phyloP scores from a whole-genome alignment of 2,329 filamentous ascomycete species.

The Nothomitra cinnamomea region DNA sequence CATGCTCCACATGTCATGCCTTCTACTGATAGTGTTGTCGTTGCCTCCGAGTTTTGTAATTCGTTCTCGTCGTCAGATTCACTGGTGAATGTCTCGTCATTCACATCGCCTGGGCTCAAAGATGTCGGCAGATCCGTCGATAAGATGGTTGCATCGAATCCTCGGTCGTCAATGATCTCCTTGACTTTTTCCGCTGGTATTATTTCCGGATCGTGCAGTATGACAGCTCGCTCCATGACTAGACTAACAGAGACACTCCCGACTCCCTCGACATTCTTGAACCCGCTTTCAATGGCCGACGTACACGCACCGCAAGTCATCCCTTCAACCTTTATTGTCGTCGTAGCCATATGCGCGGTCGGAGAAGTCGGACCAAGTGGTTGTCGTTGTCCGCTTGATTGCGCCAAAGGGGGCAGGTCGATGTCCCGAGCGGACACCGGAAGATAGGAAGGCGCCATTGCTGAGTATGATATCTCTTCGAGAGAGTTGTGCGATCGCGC shows the following conservation, averaged over 20 bases:
- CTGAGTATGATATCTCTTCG: not conserved
- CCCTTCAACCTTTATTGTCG: constrained; percentile 76
- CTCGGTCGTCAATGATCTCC: constrained; percentile 79
- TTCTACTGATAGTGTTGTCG: constrained; percentile 61
- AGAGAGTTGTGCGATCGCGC: constrained; percentile 7
- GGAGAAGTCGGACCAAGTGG: constrained; percentile 8
- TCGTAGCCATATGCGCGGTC: constrained; percentile 62
- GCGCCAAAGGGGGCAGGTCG: constrained; percentile 27
- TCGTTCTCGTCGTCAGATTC: not conserved
- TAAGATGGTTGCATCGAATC: constrained; percentile 83
- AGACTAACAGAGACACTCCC: constrained; percentile 81
- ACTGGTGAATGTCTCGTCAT: constrained; percentile 12
- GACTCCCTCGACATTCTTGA: constrained; percentile 65
- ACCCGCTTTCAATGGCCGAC: constrained; percentile 83
- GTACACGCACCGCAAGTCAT: constrained; percentile 87
- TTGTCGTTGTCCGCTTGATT: constrained; percentile 11
- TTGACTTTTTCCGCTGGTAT: constrained; percentile 60
- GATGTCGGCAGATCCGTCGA: constrained; percentile 51
- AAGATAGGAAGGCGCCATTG: constrained; percentile 17
- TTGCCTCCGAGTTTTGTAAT: constrained; percentile 19
- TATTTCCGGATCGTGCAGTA: constrained; percentile 66
- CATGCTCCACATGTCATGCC: constrained; percentile 90
- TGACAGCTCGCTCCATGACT: constrained; percentile 88
- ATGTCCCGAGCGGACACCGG: constrained; percentile 22
- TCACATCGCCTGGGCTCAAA: constrained; percentile 19